Evolutionary conservation across 2,329 filamentous ascomycete genomes (phyloP), one percentile per base, ranked within the genome.

Genomic region (Mycosphaerella sp.): DNA sequence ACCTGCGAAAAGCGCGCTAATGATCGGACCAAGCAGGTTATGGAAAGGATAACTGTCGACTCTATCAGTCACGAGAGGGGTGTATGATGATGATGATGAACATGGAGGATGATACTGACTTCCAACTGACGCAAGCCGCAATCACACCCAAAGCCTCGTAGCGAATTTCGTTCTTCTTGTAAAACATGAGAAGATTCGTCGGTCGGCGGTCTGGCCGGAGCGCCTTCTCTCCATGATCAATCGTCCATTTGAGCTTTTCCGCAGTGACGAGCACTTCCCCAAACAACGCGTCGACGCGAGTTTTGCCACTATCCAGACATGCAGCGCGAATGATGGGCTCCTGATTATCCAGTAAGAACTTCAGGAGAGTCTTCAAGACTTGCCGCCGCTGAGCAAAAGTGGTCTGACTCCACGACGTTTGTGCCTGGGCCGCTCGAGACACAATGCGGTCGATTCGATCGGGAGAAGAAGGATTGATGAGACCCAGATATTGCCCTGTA

Each of bases 71-170:
- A 29, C 10, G n/a, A 34, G 26, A 17, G 9, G 29, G 31, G 11
- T 38, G 45, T 21, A 12, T 40, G 31, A 10, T 29, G 4, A 45
- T 21, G 31, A 12, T 40, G 31, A 10, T 29, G 4, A 45, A 6
- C 29, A 48, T 9, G 36, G 26, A 34, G 10, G 12, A 21, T 46
- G 17, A 36, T 14, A 69, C 72, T 62, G 90, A 97, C 75, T 98
- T 98, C 93, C 93, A 98, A 68, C 87, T 93, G 42, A 98, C 89
- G 49, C 92, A 85, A 14, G 93, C 92, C 9, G 89, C 86, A 5
- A 98, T 88, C 36, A 98, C 89, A 12, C 93, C 93, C 17, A 97
- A 76, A 11, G 93, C 92, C 72, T 98, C 91, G 71, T 95, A 98
- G 47, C 81, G 76, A 29, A 98, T 90, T 58, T 84, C 85, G 68